Conservation (phyloP, 2,329 filamentous ascomycete species). For the Torrubiella hemipterigena region DNA sequence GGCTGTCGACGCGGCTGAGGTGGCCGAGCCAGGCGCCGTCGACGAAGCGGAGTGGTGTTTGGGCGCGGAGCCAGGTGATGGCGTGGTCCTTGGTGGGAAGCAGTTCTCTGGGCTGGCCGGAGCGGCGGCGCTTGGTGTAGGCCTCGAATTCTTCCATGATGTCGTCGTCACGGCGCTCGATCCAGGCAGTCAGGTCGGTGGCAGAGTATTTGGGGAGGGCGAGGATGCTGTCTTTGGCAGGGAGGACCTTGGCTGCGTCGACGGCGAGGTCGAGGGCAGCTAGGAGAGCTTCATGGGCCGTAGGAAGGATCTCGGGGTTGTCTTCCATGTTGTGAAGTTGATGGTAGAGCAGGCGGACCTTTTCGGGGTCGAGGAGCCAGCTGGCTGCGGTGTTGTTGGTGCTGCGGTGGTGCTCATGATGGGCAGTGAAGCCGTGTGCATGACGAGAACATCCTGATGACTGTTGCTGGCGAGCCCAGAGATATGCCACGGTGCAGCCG, state of each 20-base stretch:
- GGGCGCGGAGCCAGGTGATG: background rate
- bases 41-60: conserved; percentile 6
- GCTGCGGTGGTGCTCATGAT: too few species aligned
- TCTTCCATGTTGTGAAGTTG: conserved; percentile 10
- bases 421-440: too few species aligned
- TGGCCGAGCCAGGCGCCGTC: conserved; percentile 6
- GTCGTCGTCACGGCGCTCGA: background rate
- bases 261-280: conserved; percentile 6
- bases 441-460: too few species aligned
- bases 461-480: too few species aligned
- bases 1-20: conserved; percentile 1
- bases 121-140: conserved; percentile 5
- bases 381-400: too few species aligned
- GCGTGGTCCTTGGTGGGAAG: background rate
- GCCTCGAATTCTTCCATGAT: conserved; percentile 2
- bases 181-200: background rate
- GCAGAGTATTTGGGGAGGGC: conserved; percentile 3
- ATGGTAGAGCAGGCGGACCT: too few species aligned
- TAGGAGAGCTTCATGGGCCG: conserved; percentile 6
- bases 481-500: too few species aligned
- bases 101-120: conserved; percentile 1
- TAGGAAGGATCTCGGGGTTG: conserved; percentile 6
- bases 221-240: conserved; percentile 3
- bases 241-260: background rate
- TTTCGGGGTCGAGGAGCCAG: too few species aligned